Evolutionary conservation across 148 eudicot genomes (phyloP), one percentile per base, ranked within the genome.

Genomic region (Talinum fruticosum): DNA sequence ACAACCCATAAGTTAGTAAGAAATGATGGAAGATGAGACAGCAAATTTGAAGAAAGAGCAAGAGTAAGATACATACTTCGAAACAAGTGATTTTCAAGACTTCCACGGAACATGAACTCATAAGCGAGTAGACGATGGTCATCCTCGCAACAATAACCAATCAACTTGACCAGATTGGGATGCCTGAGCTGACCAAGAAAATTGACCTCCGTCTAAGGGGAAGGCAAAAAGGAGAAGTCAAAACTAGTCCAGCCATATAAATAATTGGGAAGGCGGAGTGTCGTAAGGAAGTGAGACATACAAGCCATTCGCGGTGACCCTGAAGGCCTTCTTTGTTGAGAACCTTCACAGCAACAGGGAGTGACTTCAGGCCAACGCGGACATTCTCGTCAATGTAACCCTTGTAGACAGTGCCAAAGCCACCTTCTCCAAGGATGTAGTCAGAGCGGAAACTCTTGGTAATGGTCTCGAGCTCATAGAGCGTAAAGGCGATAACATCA

Each of bases 131-230:
- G 85, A 45, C 98, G 86, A 77, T 94, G 97, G 53, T 94, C 98
- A 86, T 94, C 98, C 86, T 94, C 97, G 64, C 97, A 94, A 84
- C 98, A 94, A 81, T 92, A 94, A 53, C 98, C 98, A 82, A 94
- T 92, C 85, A 94, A 80, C 84, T 92, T 94, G 68, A 94, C 98
- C 76, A 94, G 80, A 86, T 94, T 92, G 30, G 98, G 90, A 81
- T 94, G 98, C 62, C 97, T 82, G 69, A 94, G 88, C 90, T 94
- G 98, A 32, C 98, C 98, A 59, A 94, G 97, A 82, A 94, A 94
- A 80, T 89, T 89, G 78, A 94, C 98, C 81, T 94, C 98, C 59
- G 97, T 94, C 96, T 93, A 86, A 37, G 24, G 73, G 69, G 62
- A 37, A 1, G 57, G 49, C 66, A 29, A 61, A 57, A 29, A 23